phyloP scores from a whole-genome alignment of 768 basidiomycete genomes.

The Gymnopilus junonius region DNA sequence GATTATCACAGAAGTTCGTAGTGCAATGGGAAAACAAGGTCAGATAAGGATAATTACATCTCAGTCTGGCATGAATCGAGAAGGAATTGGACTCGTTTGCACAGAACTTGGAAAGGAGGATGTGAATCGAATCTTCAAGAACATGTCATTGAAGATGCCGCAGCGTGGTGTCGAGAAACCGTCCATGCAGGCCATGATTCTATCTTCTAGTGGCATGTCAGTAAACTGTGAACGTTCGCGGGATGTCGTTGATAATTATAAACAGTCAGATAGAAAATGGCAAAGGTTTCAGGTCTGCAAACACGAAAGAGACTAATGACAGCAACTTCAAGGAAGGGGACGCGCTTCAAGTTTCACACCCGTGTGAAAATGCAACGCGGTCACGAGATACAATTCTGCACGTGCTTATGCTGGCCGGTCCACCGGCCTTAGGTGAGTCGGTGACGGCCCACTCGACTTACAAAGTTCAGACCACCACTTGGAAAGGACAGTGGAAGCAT shows the following conservation, averaged over 20 bases:
- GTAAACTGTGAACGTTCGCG: background rate
- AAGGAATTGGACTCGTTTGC: background rate
- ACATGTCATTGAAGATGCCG: background rate
- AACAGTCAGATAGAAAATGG: background rate
- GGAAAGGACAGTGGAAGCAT: no score
- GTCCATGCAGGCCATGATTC: background rate
- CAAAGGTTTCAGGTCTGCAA: background rate
- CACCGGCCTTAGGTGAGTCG: no score
- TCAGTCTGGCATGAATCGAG: background rate
- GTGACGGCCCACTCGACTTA: no score
- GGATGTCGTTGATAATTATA: background rate
- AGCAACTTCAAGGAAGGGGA: background rate
- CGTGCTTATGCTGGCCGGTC: no score
- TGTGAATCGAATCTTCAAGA: background rate
- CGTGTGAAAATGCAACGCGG: background rate
- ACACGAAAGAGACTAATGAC: background rate
- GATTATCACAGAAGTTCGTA: background rate
- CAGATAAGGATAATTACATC: background rate
- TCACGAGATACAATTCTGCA: background rate
- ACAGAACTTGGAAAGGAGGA: background rate
- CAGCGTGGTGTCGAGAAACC: background rate
- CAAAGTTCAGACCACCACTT: no score
- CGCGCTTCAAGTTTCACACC: background rate
- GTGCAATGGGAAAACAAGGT: constrained; percentile 3
- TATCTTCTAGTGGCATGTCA: background rate